A percentile compares a stretch with the other conserved stretches of the same genome.
Conservation (phyloP, 352 stramenopile genomes). For the Phytophthora pisi region DNA sequence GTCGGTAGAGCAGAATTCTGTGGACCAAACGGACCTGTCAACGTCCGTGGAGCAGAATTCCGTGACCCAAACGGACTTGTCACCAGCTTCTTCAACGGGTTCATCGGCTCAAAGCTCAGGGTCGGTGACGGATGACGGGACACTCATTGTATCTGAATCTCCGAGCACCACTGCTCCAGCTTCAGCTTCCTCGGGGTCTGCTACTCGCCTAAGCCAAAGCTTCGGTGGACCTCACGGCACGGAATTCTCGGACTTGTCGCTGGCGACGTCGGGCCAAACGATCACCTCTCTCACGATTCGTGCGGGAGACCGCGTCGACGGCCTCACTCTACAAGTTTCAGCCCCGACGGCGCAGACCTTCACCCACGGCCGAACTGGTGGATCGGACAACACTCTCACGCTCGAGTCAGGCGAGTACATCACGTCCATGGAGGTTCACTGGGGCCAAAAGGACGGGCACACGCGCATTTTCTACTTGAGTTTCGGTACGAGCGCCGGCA, state of each 20-base stretch:
- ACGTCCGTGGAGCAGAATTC: background rate
- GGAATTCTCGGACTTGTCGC: slow-evolving; percentile 25
- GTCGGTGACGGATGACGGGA: background rate
- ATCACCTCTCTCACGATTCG: slow-evolving; percentile 25
- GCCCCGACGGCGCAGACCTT: slow-evolving; percentile 19
- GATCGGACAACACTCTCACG: slow-evolving; percentile 20
- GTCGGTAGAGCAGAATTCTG: slow-evolving; percentile 1
- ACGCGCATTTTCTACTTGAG: slow-evolving; percentile 27
- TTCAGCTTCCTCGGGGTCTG: background rate
- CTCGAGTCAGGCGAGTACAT: slow-evolving; percentile 20
- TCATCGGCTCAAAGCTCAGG: background rate
- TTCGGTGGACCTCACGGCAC: slow-evolving; percentile 19
- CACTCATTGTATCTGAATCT: background rate
- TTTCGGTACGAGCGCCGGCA: slow-evolving; percentile 23
- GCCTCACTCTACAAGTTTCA: slow-evolving; percentile 18
- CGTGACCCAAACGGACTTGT: slow-evolving; percentile 7
- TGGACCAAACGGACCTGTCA: slow-evolving; percentile 7
- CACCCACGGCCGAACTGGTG: slow-evolving; percentile 26
- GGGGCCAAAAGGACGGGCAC: slow-evolving; percentile 27
- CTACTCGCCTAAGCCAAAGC: slow-evolving; percentile 4
- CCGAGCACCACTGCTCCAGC: background rate
- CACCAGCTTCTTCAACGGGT: background rate
- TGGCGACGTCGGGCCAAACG: slow-evolving; percentile 21
- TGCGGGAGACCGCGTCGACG: slow-evolving; percentile 17
- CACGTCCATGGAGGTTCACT: slow-evolving; percentile 30